phyloP scores from a whole-genome alignment of 2,329 filamentous ascomycete species.

The Colletotrichum scovillei region DNA sequence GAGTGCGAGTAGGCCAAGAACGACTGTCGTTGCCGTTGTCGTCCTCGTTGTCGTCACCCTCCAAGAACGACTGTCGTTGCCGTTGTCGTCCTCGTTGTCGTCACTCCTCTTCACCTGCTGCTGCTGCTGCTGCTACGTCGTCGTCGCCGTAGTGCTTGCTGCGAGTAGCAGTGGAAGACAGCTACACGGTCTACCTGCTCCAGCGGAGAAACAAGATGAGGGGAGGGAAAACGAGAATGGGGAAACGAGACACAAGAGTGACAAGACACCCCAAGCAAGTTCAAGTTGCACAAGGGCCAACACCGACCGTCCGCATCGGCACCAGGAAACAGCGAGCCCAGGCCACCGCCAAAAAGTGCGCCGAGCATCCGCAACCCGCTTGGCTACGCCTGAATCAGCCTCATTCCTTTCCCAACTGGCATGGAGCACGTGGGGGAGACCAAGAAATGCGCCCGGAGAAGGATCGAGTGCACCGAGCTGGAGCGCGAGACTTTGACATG shows the following conservation, averaged over 20 bases:
- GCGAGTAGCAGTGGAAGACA: conserved; percentile 15
- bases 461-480: conserved; percentile 29
- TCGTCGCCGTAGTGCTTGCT: background rate
- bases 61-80: background rate
- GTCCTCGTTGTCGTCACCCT: background rate
- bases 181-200: background rate
- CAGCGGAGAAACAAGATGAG: conserved; percentile 24
- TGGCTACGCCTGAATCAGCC: conserved; percentile 44
- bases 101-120: background rate
- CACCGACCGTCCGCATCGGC: conserved; percentile 30
- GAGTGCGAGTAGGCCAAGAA: conserved; percentile 3
- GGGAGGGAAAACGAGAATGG: conserved; percentile 27
- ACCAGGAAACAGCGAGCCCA: conserved; percentile 32
- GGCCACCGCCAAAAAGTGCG: conserved; percentile 33
- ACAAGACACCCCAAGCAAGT: conserved; percentile 10
- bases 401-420: conserved; percentile 41
- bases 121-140: background rate
- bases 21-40: background rate
- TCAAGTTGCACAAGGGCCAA: conserved; percentile 30
- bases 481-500: conserved; percentile 19
- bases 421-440: conserved; percentile 35
- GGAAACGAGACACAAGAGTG: conserved; percentile 31
- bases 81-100: background rate
- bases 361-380: conserved; percentile 36
- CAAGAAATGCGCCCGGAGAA: conserved; percentile 33